Conservation (phyloP, 73 alveolate species). For the Symbiodinium pilosum region DNA sequence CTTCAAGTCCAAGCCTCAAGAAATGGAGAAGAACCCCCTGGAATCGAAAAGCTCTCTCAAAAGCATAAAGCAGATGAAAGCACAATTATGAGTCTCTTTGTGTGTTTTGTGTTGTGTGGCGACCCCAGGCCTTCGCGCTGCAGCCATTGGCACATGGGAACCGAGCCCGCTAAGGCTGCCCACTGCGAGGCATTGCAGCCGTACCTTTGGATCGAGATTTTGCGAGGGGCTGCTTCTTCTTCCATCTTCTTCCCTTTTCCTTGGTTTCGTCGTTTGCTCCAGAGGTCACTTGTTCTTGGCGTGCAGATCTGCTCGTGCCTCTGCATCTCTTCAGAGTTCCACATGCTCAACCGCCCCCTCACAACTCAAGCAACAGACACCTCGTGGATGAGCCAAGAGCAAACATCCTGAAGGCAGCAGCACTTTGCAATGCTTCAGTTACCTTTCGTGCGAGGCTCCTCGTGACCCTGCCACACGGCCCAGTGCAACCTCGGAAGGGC, state of each 20-base stretch:
- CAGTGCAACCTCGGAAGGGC: constrained; percentile 51
- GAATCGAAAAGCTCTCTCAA: no score
- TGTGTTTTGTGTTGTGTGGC: no score
- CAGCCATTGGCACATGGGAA: constrained; percentile 22
- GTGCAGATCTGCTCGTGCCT: constrained; percentile 70
- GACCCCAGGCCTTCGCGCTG: constrained; percentile 32
- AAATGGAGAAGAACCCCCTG: neutral
- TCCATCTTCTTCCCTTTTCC: no score
- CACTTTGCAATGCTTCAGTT: no score
- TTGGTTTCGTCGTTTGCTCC: no score
- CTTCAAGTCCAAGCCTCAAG: constrained; percentile 28
- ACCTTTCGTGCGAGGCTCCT: neutral
- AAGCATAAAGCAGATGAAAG: no score
- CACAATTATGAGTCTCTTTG: no score
- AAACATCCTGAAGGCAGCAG: neutral
- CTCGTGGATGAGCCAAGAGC: constrained; percentile 63
- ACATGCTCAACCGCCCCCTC: neutral
- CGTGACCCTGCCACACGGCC: constrained; percentile 88
- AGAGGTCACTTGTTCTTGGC: constrained; percentile 53
- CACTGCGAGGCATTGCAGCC: constrained; percentile 91
- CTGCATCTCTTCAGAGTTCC: no score
- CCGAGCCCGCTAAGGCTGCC: constrained; percentile 79
- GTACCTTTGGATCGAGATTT: neutral
- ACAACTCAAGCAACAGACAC: neutral
- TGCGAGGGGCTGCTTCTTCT: no score